These are phyloP conservation scores for Theileria annulata DNA, from an alignment of 169 alveolate species.

Conservation along the genomic window DNA sequence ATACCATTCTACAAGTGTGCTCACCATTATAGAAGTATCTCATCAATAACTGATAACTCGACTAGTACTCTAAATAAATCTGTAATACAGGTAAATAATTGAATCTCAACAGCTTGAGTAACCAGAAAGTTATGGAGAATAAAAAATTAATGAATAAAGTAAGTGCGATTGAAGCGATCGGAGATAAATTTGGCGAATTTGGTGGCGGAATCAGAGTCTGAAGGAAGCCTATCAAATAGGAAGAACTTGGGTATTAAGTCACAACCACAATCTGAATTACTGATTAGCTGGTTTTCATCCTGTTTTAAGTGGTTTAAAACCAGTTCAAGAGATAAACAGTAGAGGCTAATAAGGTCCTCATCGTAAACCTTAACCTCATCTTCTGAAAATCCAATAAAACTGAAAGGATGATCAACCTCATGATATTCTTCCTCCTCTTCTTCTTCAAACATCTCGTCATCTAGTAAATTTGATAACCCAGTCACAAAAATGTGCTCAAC, in stretches of 20 bases:
- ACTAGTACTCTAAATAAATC: neutral
- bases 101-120: no score
- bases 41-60: neutral
- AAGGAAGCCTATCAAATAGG: conserved; percentile 42
- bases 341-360: conserved; percentile 1
- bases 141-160: conserved; percentile 12
- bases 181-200: conserved; percentile 34
- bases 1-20: conserved; percentile 61
- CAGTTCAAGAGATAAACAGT: conserved; percentile 14
- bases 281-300: neutral
- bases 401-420: conserved; percentile 40
- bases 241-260: conserved; percentile 26
- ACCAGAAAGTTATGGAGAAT: neutral
- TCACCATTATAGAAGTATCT: conserved; percentile 12
- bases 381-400: neutral
- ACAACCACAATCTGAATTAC: neutral
- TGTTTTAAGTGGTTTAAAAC: conserved; percentile 31
- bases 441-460: neutral
- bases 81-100: no score
- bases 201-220: neutral
- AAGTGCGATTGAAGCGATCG: conserved; percentile 32
- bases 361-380: neutral
- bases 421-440: neutral
- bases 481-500: conserved; percentile 37
- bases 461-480: conserved; percentile 33